Percentiles rank a stretch among this genome's conserved stretches.
These are phyloP conservation scores for Pyricularia sp. DNA, from an alignment of 2,329 filamentous ascomycete species.

Conservation along the genomic window DNA sequence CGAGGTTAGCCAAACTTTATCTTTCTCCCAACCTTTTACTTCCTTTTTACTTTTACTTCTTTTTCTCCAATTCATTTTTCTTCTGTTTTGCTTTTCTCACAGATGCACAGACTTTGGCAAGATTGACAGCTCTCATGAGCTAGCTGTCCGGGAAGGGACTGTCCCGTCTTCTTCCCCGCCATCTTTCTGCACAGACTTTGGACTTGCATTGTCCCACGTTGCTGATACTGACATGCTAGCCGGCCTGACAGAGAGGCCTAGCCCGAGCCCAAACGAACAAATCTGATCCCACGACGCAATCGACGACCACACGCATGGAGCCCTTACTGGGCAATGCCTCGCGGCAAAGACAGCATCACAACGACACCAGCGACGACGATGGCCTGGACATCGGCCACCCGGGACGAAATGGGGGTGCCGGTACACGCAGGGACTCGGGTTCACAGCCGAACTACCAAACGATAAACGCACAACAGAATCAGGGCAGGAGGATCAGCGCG, in stretches of 20 bases:
- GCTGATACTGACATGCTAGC: background rate
- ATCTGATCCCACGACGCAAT: background rate
- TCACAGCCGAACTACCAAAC: constrained; percentile 4
- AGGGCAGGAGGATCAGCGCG: background rate
- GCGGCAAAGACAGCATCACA: background rate
- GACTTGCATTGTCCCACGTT: constrained; percentile 6
- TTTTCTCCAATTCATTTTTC: constrained; percentile 5
- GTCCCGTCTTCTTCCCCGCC: constrained; percentile 7
- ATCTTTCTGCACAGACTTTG: constrained; percentile 9
- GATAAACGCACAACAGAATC: background rate
- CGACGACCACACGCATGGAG: constrained; percentile 2
- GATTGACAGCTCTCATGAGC: background rate
- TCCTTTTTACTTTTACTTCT: background rate
- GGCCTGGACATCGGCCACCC: background rate
- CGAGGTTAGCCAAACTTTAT: constrained; percentile 16
- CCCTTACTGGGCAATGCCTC: background rate
- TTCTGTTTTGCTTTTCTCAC: background rate
- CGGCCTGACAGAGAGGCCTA: background rate
- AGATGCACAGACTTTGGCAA: background rate
- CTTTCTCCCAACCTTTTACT: background rate
- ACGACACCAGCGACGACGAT: background rate
- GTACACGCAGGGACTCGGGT: background rate
- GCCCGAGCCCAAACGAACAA: constrained; percentile 1
- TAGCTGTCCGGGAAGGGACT: constrained; percentile 4
- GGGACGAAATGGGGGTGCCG: background rate